phyloP scores from a whole-genome alignment of 2,329 filamentous ascomycete species.

The Fusarium sarcochroum region DNA sequence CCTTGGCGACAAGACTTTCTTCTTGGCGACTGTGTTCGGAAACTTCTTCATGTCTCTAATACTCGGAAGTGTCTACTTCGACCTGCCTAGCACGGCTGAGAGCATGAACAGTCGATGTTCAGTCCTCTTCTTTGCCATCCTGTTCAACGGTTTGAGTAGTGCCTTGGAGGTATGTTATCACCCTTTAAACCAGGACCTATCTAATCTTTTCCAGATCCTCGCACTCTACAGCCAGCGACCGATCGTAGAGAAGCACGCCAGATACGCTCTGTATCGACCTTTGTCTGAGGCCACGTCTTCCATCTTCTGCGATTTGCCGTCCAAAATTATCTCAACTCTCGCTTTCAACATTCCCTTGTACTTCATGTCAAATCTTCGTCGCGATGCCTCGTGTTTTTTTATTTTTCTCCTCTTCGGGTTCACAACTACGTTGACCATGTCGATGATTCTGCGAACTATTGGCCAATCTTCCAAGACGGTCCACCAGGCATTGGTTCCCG shows the following conservation, averaged over 20 bases:
- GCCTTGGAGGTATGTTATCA: constrained; percentile 18
- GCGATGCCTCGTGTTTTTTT: constrained; percentile 65
- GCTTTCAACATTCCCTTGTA: constrained; percentile 61
- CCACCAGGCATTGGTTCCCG: constrained; percentile 41
- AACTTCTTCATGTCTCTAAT: constrained; percentile 36
- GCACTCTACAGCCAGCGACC: constrained; percentile 47
- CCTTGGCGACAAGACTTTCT: constrained; percentile 39
- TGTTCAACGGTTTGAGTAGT: constrained; percentile 39
- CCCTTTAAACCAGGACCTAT: not conserved
- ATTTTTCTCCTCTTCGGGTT: constrained; percentile 63
- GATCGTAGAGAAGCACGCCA: constrained; percentile 52
- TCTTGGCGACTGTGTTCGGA: constrained; percentile 19
- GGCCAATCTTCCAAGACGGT: constrained; percentile 36
- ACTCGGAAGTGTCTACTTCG: constrained; percentile 37
- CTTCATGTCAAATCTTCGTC: constrained; percentile 76
- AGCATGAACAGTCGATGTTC: constrained; percentile 23
- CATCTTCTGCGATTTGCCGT: constrained; percentile 34
- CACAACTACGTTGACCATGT: constrained; percentile 71
- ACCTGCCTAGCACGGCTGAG: constrained; percentile 1
- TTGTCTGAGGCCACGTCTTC: constrained; percentile 43
- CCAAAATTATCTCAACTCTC: constrained; percentile 54
- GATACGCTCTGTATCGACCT: constrained; percentile 53
- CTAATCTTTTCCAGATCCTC: constrained; percentile 22
- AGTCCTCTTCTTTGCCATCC: constrained; percentile 34
- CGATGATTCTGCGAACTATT: constrained; percentile 67